A percentile compares a stretch with the other conserved stretches of the same genome.
These are phyloP conservation scores for Xylaria hypoxylon DNA, from an alignment of 2,329 filamentous ascomycete species.

Conservation along the genomic window DNA sequence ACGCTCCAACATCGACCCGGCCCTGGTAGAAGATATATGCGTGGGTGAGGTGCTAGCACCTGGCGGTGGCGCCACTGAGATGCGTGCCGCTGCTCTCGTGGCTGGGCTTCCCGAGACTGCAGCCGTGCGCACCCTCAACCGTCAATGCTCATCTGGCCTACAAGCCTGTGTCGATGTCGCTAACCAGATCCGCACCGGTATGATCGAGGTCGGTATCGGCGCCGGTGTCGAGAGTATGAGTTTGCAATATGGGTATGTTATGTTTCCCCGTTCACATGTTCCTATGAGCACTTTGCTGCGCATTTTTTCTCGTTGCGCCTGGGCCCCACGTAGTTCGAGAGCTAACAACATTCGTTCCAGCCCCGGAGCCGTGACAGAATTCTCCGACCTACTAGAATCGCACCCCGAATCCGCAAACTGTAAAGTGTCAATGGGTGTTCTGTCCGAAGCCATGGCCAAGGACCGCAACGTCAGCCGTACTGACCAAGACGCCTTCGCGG, in stretches of 20 bases:
- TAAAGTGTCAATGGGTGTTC: slow-evolving; percentile 95
- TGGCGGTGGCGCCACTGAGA: slow-evolving; percentile 95
- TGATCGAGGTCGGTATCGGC: slow-evolving; percentile 95
- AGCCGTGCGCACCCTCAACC: slow-evolving; percentile 88
- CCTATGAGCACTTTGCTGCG: not conserved
- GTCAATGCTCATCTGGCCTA: slow-evolving; percentile 93
- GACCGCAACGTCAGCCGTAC: slow-evolving; percentile 78
- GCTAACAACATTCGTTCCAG: slow-evolving; percentile 54
- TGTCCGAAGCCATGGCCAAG: slow-evolving; percentile 95
- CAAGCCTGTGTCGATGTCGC: slow-evolving; percentile 95
- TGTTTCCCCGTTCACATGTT: not conserved
- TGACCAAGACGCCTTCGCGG: slow-evolving; percentile 91
- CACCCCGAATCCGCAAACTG: slow-evolving; percentile 90
- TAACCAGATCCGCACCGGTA: slow-evolving; percentile 88
- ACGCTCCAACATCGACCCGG: slow-evolving; percentile 89
- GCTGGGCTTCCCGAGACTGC: slow-evolving; percentile 89
- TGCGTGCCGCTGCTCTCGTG: slow-evolving; percentile 89
- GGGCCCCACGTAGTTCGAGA: not conserved
- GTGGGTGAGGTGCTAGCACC: slow-evolving; percentile 93
- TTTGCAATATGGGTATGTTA: slow-evolving; percentile 82
- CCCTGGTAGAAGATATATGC: slow-evolving; percentile 89
- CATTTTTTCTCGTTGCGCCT: not conserved
- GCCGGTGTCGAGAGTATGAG: slow-evolving; percentile 98
- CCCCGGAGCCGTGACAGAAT: slow-evolving; percentile 88
- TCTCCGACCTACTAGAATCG: slow-evolving; percentile 87